A percentile compares a stretch with the other conserved stretches of the same genome.
Conservation (phyloP, 2,329 filamentous ascomycete species). For the Tothia fuscella region DNA sequence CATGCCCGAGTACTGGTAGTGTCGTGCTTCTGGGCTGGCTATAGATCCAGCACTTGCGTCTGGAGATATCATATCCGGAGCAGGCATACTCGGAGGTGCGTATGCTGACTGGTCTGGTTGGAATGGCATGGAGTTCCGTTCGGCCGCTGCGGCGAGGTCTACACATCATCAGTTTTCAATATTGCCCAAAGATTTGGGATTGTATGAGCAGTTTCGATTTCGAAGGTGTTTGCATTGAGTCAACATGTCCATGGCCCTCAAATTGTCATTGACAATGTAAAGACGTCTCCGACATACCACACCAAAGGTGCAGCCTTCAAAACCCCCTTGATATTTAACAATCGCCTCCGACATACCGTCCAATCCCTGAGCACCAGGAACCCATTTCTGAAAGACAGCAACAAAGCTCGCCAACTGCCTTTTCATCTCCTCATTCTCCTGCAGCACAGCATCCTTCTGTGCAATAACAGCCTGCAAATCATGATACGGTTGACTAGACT, state of each 20-base stretch:
- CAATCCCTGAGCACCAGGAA: constrained; percentile 18
- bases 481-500: constrained; percentile 68
- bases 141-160: constrained; percentile 37
- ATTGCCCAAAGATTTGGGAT: not conserved
- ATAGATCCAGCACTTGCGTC: constrained; percentile 1
- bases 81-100: constrained; percentile 11
- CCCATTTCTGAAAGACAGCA: constrained; percentile 49
- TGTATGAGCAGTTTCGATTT: too few relatives aligned
- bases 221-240: too few relatives aligned
- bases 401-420: constrained; percentile 54
- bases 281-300: too few relatives aligned
- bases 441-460: constrained; percentile 65
- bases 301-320: too few relatives aligned
- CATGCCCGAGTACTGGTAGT: not conserved
- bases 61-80: not conserved
- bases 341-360: constrained; percentile 2
- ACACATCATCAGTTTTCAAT: not conserved
- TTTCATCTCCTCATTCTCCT: constrained; percentile 70
- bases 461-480: constrained; percentile 66
- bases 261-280: too few relatives aligned
- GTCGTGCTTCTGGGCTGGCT: not conserved
- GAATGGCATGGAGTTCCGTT: constrained; percentile 32
- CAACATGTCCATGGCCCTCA: too few relatives aligned
- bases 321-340: too few relatives aligned
- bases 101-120: constrained; percentile 10